phyloP scores from a whole-genome alignment of 2,329 filamentous ascomycete genomes.

The Colletotrichum tamarilloi region DNA sequence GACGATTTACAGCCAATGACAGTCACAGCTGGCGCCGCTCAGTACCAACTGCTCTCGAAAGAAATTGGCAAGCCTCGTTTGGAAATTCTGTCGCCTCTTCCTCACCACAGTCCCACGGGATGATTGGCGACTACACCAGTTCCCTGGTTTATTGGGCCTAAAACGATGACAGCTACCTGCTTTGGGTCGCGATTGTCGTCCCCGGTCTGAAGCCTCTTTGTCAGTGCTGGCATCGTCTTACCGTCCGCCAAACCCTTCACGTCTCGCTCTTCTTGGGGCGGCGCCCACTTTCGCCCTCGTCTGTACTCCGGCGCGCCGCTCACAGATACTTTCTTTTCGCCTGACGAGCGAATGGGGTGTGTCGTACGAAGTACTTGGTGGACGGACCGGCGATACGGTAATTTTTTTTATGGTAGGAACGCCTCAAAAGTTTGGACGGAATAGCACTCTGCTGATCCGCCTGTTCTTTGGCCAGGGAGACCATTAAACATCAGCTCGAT shows the following conservation, averaged over 20 bases:
- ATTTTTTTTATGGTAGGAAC: neutral
- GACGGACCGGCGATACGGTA: neutral
- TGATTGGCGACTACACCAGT: neutral
- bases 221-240: neutral
- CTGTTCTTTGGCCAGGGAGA: neutral
- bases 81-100: conserved; percentile 14
- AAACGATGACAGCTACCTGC: conserved; percentile 2
- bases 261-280: neutral
- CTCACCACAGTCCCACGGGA: neutral
- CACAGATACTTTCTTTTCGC: neutral
- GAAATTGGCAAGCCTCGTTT: conserved; percentile 29
- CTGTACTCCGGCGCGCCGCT: neutral
- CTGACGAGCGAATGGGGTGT: neutral
- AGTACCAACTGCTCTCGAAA: conserved; percentile 16
- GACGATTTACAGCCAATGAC: conserved; percentile 16
- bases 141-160: conserved; percentile 1
- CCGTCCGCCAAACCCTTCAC: neutral
- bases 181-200: conserved; percentile 11
- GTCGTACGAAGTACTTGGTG: neutral
- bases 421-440: conserved; percentile 4
- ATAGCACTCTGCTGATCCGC: conserved; percentile 3
- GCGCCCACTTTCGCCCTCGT: neutral
- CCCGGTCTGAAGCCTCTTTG: neutral
- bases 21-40: conserved; percentile 2
- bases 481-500: neutral